A percentile compares a stretch with the other conserved stretches of the same genome.
These are phyloP conservation scores for Odonthalia washingtoniensis DNA, from an alignment of 31 red algal species.

Conservation along the genomic window DNA sequence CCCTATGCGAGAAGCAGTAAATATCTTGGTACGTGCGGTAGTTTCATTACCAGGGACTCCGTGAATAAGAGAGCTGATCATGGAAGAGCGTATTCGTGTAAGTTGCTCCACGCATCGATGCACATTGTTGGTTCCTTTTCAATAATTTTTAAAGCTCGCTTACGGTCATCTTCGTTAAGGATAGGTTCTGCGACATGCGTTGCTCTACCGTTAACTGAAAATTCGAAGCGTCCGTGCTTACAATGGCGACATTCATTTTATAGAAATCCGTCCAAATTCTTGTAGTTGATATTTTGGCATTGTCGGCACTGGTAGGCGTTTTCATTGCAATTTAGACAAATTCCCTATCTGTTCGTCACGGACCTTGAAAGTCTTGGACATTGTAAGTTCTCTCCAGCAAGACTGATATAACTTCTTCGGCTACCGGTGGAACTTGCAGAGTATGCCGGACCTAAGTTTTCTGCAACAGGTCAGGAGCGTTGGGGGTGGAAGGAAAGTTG, in stretches of 20 bases:
- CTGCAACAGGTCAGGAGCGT: no score
- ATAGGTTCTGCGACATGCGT: conserved; percentile 77
- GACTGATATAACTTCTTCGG: conserved; percentile 10
- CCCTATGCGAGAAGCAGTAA: conserved; percentile 30
- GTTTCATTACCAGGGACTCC: conserved; percentile 54
- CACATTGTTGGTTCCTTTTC: conserved; percentile 84
- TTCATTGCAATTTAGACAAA: conserved; percentile 93
- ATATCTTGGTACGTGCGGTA: conserved; percentile 35
- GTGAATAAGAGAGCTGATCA: conserved; percentile 61
- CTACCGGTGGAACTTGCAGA: neutral
- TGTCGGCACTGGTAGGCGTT: conserved; percentile 97
- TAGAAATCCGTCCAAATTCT: conserved; percentile 90
- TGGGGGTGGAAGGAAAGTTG: neutral
- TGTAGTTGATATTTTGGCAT: conserved; percentile 96
- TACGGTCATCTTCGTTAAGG: conserved; percentile 76
- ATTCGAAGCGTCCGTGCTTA: conserved; percentile 84
- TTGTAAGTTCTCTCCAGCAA: conserved; percentile 63
- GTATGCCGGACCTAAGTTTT: no score
- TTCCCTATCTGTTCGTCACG: conserved; percentile 84
- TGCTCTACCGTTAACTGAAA: conserved; percentile 70
- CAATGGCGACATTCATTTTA: conserved; percentile 95
- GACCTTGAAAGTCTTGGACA: conserved; percentile 89
- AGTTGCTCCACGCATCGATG: conserved; percentile 85
- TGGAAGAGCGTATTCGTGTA: conserved; percentile 48
- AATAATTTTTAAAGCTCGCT: conserved; percentile 73